These are phyloP conservation scores for Didymella lethalis DNA, from an alignment of 2,329 filamentous ascomycete genomes.

Conservation along the genomic window DNA sequence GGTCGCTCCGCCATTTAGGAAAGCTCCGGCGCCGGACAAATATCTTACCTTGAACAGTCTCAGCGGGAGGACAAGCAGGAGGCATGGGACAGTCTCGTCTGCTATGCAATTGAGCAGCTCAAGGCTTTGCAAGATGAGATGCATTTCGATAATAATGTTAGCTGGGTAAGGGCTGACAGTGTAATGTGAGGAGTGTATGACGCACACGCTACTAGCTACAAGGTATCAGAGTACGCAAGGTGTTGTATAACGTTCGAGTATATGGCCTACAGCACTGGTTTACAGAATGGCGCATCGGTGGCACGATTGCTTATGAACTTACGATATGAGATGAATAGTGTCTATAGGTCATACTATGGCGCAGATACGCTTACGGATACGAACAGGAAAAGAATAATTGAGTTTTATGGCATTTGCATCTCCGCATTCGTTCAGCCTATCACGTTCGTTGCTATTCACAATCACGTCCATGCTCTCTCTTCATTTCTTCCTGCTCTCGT, in stretches of 20 bases:
- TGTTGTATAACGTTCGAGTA: slow-evolving; percentile 11
- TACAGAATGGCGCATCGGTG: slow-evolving; percentile 9
- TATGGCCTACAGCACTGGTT: slow-evolving; percentile 2
- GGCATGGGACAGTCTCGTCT: background rate
- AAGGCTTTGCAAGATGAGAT: background rate
- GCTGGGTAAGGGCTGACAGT: background rate
- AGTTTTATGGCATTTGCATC: slow-evolving; percentile 17
- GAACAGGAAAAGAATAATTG: slow-evolving; percentile 4
- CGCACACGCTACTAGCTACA: background rate
- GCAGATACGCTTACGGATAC: background rate
- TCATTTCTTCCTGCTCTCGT: background rate
- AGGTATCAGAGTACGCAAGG: background rate
- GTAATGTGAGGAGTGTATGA: background rate
- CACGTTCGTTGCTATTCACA: slow-evolving; percentile 17
- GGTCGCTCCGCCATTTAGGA: slow-evolving; percentile 24
- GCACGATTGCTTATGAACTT: slow-evolving; percentile 20
- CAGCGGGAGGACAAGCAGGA: background rate
- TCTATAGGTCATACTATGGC: slow-evolving; percentile 2
- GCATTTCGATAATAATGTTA: background rate
- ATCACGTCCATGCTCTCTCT: background rate
- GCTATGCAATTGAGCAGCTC: background rate
- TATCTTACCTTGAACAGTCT: background rate
- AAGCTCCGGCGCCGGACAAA: background rate
- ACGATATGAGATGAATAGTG: slow-evolving; percentile 15
- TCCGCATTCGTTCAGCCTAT: background rate